Percentiles rank a stretch among this genome's conserved stretches.
phyloP scores from a whole-genome alignment of 169 alveolate species.

The Eimeria brunetti region DNA sequence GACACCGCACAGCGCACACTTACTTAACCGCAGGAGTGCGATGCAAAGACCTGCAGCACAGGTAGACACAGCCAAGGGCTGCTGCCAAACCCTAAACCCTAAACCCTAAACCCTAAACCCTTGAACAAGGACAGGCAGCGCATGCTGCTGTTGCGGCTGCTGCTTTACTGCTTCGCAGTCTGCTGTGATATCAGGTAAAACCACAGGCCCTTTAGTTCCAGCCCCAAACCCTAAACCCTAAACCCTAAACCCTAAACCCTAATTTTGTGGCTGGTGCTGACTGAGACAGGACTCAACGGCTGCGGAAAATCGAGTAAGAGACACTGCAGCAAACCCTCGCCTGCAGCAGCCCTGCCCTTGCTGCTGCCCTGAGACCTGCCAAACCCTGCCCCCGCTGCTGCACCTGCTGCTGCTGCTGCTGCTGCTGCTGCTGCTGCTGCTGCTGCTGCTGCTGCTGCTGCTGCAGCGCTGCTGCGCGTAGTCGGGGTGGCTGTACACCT shows the following conservation, averaged over 20 bases:
- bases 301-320: constrained; percentile 24
- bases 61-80: neutral
- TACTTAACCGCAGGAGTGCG: neutral
- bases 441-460: constrained; percentile 14
- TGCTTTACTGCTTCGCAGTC: constrained; percentile 2
- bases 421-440: neutral
- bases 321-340: neutral
- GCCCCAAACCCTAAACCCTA: neutral
- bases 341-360: constrained; percentile 3
- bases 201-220: neutral
- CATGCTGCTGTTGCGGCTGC: neutral
- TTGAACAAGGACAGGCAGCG: neutral
- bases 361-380: neutral
- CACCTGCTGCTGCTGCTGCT: neutral
- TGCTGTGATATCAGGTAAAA: neutral
- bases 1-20: neutral
- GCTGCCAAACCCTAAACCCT: neutral
- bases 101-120: constrained; percentile 24
- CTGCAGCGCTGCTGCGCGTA: constrained; percentile 36
- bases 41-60: neutral
- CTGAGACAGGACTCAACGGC: neutral
- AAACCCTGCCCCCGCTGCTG: neutral
- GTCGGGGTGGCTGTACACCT: constrained; percentile 30
- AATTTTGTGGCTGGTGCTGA: neutral
- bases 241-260: constrained; percentile 42